Percentiles rank a stretch among this genome's conserved stretches.
These are phyloP conservation scores for Phialophora macrospora DNA, from an alignment of 2,329 filamentous ascomycete genomes.

Conservation along the genomic window DNA sequence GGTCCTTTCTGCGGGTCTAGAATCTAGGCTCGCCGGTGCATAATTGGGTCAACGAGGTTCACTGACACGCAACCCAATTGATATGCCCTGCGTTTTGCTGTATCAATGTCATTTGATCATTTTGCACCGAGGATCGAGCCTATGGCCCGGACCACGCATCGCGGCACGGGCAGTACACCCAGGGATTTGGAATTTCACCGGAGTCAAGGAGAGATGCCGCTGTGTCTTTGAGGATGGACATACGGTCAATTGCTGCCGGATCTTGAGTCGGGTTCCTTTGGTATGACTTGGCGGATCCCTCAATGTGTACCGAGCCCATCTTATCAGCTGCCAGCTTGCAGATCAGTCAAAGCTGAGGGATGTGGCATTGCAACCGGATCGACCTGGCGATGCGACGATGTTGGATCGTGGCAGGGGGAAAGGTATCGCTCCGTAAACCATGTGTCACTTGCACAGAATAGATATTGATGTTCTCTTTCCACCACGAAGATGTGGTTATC, in stretches of 20 bases:
- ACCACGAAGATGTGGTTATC: too few relatives aligned
- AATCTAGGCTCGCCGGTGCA: background rate
- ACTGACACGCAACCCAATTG: background rate
- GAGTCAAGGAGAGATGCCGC: background rate
- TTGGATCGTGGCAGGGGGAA: background rate
- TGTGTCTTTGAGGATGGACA: background rate
- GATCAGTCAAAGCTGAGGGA: background rate
- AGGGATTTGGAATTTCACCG: background rate
- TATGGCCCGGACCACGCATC: background rate
- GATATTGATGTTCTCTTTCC: background rate
- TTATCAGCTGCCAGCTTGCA: background rate
- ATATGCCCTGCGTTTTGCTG: background rate
- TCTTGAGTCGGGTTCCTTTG: background rate
- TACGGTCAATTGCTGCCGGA: background rate
- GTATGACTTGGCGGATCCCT: background rate
- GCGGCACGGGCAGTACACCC: too few relatives aligned
- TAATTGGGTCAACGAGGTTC: background rate
- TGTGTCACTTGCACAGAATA: background rate
- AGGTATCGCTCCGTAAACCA: background rate
- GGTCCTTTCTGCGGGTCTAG: background rate
- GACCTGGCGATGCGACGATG: background rate
- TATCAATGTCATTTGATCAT: background rate
- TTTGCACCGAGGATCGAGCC: background rate
- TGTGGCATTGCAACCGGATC: background rate
- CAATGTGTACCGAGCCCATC: background rate